Base-by-base conservation (phyloP, 176 grass and related monocot species). In the Bolboschoenus planiculmis region DNA sequence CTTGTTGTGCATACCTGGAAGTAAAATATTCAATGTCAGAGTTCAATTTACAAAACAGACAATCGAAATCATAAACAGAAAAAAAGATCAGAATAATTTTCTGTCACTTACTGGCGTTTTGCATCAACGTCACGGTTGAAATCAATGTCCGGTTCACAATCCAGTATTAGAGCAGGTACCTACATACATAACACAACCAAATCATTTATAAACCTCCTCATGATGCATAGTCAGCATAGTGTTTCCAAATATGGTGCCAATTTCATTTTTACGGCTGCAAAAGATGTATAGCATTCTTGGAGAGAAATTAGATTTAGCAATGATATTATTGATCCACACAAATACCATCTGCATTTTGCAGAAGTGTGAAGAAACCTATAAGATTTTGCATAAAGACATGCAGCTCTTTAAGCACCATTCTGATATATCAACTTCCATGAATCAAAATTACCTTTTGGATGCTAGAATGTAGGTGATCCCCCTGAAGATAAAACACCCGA, bases 131-230 rank as follows among this genome's bases (percentile, higher is more conserved):
- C 97, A 86, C 75, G 93, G 86, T 81, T 93, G 86, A 99, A 96
- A 87, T 99, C 93, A 89, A 99, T 99, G 79, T 96, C 90, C 27
- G 91, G 89, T 86, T 99, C 97, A 86, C 97, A 99, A 89, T 99
- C 97, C 68, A 99, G 74, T 68, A 99, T 71, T 31, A 96, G 81
- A 87, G 97, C 97, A 58, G 93, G 93, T 67, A 93, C 93, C 97
- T 99, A 86, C 37, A 76, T 50, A 79, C 68, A 91, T 74, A 31
- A 54, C 23, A 85, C 73, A 88, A 36, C 46, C 72, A 77, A 50
- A 77, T 20, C 13, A 53, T 77, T 77, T 46, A 77, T 23, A 31
- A 29, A 24, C 43, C 67, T 44, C 35, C 36, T 76, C 16, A 0
- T 16, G 4, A 16, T 76, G 4, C 30, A 16, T 76, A 50, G 44